Conservation (phyloP, 106 monocot genomes). For the Iris macrosiphon region DNA sequence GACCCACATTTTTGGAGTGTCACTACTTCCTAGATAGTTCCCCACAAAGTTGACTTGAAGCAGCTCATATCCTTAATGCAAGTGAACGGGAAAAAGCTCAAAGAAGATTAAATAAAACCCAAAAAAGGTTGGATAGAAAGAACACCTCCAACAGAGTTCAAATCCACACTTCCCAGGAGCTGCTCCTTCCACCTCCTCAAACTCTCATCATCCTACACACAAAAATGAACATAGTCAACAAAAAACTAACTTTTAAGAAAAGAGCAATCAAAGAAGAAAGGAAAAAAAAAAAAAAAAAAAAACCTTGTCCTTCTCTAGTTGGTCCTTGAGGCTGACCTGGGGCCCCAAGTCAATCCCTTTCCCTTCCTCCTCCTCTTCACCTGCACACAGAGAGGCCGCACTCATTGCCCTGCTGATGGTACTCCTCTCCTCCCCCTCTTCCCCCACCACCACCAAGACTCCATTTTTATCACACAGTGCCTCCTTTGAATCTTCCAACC, state of each 20-base stretch:
- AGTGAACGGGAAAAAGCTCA: too few relatives aligned
- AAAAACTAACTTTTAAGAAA: too few relatives aligned
- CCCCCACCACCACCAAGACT: background rate
- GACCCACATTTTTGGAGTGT: too few relatives aligned
- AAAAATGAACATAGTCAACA: too few relatives aligned
- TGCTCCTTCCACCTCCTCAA: constrained; percentile 94
- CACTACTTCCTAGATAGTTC: too few relatives aligned
- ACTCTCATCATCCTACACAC: constrained; percentile 98
- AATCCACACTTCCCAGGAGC: constrained; percentile 80
- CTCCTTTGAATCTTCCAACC: constrained; percentile 34
- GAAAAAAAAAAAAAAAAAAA: background rate
- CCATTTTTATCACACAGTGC: constrained; percentile 13
- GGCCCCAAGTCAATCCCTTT: constrained; percentile 68
- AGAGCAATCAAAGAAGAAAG: background rate
- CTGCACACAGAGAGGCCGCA: constrained; percentile 33
- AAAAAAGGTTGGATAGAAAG: too few relatives aligned
- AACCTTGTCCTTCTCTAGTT: constrained; percentile 89
- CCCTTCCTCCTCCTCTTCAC: constrained; percentile 47
- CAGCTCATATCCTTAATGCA: too few relatives aligned
- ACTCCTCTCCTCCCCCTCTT: constrained; percentile 8
- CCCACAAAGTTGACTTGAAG: too few relatives aligned
- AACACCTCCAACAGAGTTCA: constrained; percentile 88
- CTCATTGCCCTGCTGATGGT: constrained; percentile 29
- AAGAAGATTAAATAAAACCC: too few relatives aligned
- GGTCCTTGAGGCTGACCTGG: constrained; percentile 66